Conservation (phyloP, 2,329 filamentous ascomycete species). For the Ploettnerulaceae sp. region DNA sequence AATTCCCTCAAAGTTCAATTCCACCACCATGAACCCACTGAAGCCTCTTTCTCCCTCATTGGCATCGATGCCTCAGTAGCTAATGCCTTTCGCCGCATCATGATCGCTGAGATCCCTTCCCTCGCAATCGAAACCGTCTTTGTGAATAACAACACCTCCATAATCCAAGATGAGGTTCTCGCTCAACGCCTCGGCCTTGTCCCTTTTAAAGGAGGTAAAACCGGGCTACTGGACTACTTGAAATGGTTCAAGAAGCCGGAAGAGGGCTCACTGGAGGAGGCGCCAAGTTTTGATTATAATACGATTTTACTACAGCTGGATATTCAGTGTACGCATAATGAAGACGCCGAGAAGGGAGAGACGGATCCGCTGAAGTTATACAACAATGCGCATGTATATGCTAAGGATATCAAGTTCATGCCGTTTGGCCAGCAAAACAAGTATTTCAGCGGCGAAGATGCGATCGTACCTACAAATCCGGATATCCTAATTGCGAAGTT, state of each 20-base stretch:
- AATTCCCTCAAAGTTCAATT: constrained; percentile 70
- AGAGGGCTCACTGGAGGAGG: constrained; percentile 53
- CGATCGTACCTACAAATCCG: constrained; percentile 76
- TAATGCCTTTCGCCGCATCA: constrained; percentile 94
- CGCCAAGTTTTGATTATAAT: constrained; percentile 72
- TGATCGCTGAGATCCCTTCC: constrained; percentile 90
- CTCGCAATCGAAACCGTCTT: constrained; percentile 92
- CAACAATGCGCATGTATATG: constrained; percentile 78
- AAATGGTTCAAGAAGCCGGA: constrained; percentile 72
- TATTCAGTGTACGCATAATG: constrained; percentile 75
- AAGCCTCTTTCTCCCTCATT: constrained; percentile 85
- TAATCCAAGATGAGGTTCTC: constrained; percentile 96
- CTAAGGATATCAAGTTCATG: constrained; percentile 69
- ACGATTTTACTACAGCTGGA: constrained; percentile 76
- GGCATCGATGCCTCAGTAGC: constrained; percentile 89
- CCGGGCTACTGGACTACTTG: constrained; percentile 72
- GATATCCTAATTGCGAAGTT: constrained; percentile 94
- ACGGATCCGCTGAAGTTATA: constrained; percentile 81
- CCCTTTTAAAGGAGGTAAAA: constrained; percentile 74
- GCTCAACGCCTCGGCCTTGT: constrained; percentile 86
- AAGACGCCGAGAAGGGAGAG: constrained; percentile 64
- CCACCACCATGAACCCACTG: constrained; percentile 72
- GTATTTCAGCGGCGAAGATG: constrained; percentile 62
- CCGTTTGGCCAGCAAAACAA: constrained; percentile 68
- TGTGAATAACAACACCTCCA: constrained; percentile 93